Conservation (phyloP, 441 rosid species). For the Populus hybrid region DNA sequence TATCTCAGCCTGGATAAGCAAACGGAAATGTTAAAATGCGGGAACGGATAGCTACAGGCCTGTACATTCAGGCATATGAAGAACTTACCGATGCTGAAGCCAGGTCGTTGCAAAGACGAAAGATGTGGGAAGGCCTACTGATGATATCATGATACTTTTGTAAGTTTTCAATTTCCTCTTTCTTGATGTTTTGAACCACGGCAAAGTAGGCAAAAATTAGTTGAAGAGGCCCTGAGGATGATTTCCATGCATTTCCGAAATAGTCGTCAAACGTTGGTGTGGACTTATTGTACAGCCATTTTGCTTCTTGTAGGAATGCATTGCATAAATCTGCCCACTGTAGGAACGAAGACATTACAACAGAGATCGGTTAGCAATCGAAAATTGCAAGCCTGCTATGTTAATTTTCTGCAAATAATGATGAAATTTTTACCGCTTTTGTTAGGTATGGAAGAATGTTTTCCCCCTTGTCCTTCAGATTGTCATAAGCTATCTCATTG, state of each 20-base stretch:
- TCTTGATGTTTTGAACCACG: slow-evolving; percentile 2
- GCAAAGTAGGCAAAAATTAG: slow-evolving; percentile 28
- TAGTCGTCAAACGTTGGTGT: slow-evolving; percentile 25
- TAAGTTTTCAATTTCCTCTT: slow-evolving; percentile 14
- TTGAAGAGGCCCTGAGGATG: slow-evolving; percentile 29
- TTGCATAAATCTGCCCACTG: slow-evolving; percentile 27
- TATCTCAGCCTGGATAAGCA: slow-evolving; percentile 25
- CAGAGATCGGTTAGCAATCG: background rate
- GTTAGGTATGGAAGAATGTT: slow-evolving; percentile 24
- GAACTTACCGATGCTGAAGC: slow-evolving; percentile 23
- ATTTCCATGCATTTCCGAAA: slow-evolving; percentile 32
- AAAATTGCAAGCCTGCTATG: background rate
- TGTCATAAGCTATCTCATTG: slow-evolving; percentile 42
- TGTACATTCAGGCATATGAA: background rate
- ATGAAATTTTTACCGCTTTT: slow-evolving; percentile 21
- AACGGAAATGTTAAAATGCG: background rate
- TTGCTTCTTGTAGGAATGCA: slow-evolving; percentile 27
- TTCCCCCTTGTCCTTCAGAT: slow-evolving; percentile 24
- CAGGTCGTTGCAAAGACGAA: slow-evolving; percentile 37
- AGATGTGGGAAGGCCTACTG: slow-evolving; percentile 31
- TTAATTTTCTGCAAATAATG: background rate
- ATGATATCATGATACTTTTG: slow-evolving; percentile 21
- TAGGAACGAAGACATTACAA: background rate
- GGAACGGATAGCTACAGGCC: background rate
- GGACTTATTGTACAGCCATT: slow-evolving; percentile 16